Base-by-base conservation (phyloP, 1,139 yeast species). In the Nakaseomyces sp. region DNA sequence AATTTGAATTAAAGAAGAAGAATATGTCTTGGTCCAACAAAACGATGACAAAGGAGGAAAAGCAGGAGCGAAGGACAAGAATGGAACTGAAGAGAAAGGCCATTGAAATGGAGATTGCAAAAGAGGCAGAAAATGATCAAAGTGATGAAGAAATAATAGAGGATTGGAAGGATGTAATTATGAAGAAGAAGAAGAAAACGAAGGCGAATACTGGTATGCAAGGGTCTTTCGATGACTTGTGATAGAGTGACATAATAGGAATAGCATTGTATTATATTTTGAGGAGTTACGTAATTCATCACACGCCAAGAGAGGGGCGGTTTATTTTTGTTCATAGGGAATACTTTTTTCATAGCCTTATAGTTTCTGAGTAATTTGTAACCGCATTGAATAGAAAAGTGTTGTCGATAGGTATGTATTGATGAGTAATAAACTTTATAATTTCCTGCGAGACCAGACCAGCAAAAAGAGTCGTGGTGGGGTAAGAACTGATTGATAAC, bases 141-240 rank as follows among this genome's bases (percentile, higher is more conserved):
- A 73, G 69, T 20, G 82, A 74, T 26, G 78, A 78, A 18, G 83
- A 77, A 29, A 65, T 70, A 1, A 73, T 71, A 45, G 74, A 69
- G 26, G 98, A 91, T 64, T 91, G 98, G 98, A 91, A 91, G 65
- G 93, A 85, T 37, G 59, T 82, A 36, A 81, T 89, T 1, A 69
- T 77, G 50, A 74, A 73, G 42, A 79, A 72, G 50, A 87, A 86
- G 36, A 30, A 29, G 26, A 42, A 42, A 30, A 15, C n/a, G 7
- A 25, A 45, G 53, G 56, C 20, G 53, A 54, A 42, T 2, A 51
- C 46, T 25, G 66, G 60, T n/a, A 61, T 74, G 36, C 78, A 75
- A 54, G 84, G 86, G 2, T 70, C 76, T 26, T 86, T 85, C 65
- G 94, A 82, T 57, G 95, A 77, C 63, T 69, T 85, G 57, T 84